Conservation (phyloP, 1,284 basidiomycete genomes). For the Pascua sp. region DNA sequence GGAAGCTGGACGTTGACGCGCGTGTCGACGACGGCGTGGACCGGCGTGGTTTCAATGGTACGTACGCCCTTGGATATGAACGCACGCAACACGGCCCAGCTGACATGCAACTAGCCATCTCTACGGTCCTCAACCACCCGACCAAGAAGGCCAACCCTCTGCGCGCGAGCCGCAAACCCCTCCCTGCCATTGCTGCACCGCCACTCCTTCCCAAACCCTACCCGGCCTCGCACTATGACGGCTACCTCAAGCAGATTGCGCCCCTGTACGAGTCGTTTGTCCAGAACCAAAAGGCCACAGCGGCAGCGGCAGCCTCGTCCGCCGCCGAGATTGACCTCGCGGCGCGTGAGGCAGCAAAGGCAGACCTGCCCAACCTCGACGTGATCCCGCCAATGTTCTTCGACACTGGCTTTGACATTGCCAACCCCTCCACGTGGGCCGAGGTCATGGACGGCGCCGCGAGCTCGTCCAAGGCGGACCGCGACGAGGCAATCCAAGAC, state of each 20-base stretch:
- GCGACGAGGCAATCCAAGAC: slow-evolving; percentile 73
- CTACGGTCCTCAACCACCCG: slow-evolving; percentile 77
- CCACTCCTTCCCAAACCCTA: slow-evolving; percentile 61
- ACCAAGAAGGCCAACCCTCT: slow-evolving; percentile 77
- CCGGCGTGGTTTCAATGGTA: slow-evolving; percentile 46
- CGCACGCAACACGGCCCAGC: background rate
- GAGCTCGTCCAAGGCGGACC: slow-evolving; percentile 29
- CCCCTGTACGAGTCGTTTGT: slow-evolving; percentile 66
- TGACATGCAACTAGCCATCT: slow-evolving; percentile 55
- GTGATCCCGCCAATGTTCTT: slow-evolving; percentile 81
- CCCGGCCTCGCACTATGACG: slow-evolving; percentile 63
- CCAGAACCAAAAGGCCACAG: slow-evolving; percentile 26
- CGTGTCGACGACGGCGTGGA: slow-evolving; percentile 37
- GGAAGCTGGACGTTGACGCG: slow-evolving; percentile 27
- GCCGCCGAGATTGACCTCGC: slow-evolving; percentile 27
- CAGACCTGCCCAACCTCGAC: slow-evolving; percentile 61
- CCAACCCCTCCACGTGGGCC: slow-evolving; percentile 76
- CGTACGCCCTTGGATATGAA: background rate
- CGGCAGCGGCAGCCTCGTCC: slow-evolving; percentile 15
- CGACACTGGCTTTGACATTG: slow-evolving; percentile 72
- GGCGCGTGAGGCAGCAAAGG: slow-evolving; percentile 13
- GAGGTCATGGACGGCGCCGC: slow-evolving; percentile 56
- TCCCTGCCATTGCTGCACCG: slow-evolving; percentile 65
- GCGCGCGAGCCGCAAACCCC: slow-evolving; percentile 68
- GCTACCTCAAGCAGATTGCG: slow-evolving; percentile 68